Conservation (phyloP, 148 eudicot genomes). For the Diospyros kaki region DNA sequence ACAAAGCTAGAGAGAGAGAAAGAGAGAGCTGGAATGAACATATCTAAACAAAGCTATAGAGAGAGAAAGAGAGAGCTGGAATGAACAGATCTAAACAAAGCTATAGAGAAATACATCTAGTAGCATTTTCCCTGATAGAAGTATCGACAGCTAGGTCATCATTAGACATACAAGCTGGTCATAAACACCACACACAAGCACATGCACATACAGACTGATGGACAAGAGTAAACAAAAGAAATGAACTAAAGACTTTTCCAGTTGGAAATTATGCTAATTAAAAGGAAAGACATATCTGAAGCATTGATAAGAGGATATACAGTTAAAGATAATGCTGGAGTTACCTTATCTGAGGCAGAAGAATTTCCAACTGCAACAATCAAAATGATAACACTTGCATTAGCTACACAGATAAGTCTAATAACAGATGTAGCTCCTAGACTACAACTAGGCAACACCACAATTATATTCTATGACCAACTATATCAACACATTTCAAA, state of each 20-base stretch:
- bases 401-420: neutral
- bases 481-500: neutral
- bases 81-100: neutral
- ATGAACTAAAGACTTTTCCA: neutral
- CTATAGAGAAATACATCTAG: neutral
- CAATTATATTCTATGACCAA: neutral
- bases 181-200: neutral
- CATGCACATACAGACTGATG: neutral
- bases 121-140: neutral
- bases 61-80: too few species aligned
- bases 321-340: neutral
- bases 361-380: constrained; percentile 46
- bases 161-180: too few species aligned
- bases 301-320: neutral
- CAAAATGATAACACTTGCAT: constrained; percentile 7
- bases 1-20: too few species aligned
- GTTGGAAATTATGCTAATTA: neutral
- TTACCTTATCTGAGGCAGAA: constrained; percentile 51
- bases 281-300: neutral
- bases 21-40: too few species aligned
- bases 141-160: neutral
- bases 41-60: too few species aligned
- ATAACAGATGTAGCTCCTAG: neutral
- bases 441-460: neutral
- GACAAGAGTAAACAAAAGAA: neutral